A percentile compares a stretch with the other conserved stretches of the same genome.
These are phyloP conservation scores for Thermochaetoides thermophila DNA, from an alignment of 495 filamentous ascomycete species.

Conservation along the genomic window DNA sequence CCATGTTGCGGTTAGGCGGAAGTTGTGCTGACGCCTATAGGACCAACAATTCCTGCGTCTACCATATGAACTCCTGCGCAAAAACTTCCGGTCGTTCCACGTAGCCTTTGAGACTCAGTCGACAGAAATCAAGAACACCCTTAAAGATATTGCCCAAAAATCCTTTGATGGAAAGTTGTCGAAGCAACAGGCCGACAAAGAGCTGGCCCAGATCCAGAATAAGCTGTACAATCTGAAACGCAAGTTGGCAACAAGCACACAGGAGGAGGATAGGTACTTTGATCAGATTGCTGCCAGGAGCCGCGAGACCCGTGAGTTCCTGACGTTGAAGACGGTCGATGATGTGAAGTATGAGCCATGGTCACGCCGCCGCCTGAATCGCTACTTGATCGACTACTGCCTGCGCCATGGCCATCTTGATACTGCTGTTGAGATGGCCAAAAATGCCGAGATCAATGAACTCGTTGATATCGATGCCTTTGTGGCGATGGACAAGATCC, in stretches of 20 bases:
- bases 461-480: constrained; percentile 86
- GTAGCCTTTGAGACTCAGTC: constrained; percentile 66
- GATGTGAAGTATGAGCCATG: constrained; percentile 92
- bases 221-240: constrained; percentile 75
- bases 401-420: constrained; percentile 67
- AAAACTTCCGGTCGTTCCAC: constrained; percentile 84
- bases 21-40: too few relatives aligned
- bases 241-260: constrained; percentile 62
- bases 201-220: constrained; percentile 69
- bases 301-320: constrained; percentile 62
- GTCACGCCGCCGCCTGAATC: constrained; percentile 65
- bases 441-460: constrained; percentile 48
- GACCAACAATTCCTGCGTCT: constrained; percentile 91
- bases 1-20: too few relatives aligned
- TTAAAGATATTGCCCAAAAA: constrained; percentile 55
- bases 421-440: constrained; percentile 59
- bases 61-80: constrained; percentile 77
- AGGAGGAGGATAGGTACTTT: constrained; percentile 62
- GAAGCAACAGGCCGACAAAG: constrained; percentile 54
- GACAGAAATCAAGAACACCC: constrained; percentile 48
- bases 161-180: constrained; percentile 44
- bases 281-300: constrained; percentile 61
- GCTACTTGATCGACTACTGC: constrained; percentile 81
- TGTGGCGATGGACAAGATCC: constrained; percentile 62
- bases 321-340: constrained; percentile 62